phyloP scores from a whole-genome alignment of 2,329 filamentous ascomycete genomes.

The Cladosporium sp. region DNA sequence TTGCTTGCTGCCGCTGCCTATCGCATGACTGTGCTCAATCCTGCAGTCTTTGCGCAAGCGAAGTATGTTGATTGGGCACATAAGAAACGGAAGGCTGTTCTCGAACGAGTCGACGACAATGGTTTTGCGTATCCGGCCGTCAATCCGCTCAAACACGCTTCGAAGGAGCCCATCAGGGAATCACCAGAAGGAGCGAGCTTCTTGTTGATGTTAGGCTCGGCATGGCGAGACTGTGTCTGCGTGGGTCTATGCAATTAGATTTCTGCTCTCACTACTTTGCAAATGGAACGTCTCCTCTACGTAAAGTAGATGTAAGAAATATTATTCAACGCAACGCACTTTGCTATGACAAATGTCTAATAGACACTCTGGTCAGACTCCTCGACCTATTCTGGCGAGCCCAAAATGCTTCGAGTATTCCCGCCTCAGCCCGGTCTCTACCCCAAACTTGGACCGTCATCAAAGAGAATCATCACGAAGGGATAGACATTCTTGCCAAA shows the following conservation, averaged over 20 bases:
- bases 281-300: neutral
- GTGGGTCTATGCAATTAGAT: slow-evolving; percentile 23
- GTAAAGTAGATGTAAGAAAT: neutral
- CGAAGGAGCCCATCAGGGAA: slow-evolving; percentile 35
- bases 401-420: neutral
- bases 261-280: neutral
- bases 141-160: slow-evolving; percentile 43
- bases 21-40: slow-evolving; percentile 47
- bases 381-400: neutral
- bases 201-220: slow-evolving; percentile 45
- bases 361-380: no score
- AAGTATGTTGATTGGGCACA: slow-evolving; percentile 44
- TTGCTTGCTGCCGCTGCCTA: slow-evolving; percentile 48
- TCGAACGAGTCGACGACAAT: slow-evolving; percentile 37
- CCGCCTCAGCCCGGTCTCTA: neutral
- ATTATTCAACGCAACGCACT: neutral
- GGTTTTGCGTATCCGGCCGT: slow-evolving; percentile 45
- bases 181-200: slow-evolving; percentile 49
- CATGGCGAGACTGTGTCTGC: slow-evolving; percentile 44
- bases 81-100: slow-evolving; percentile 41
- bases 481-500: neutral
- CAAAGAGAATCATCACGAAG: neutral
- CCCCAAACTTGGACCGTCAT: neutral
- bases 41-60: slow-evolving; percentile 35
- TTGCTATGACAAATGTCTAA: no score